Conservation (phyloP, 2,329 filamentous ascomycete species). For the Pestalotiopsis sp. region DNA sequence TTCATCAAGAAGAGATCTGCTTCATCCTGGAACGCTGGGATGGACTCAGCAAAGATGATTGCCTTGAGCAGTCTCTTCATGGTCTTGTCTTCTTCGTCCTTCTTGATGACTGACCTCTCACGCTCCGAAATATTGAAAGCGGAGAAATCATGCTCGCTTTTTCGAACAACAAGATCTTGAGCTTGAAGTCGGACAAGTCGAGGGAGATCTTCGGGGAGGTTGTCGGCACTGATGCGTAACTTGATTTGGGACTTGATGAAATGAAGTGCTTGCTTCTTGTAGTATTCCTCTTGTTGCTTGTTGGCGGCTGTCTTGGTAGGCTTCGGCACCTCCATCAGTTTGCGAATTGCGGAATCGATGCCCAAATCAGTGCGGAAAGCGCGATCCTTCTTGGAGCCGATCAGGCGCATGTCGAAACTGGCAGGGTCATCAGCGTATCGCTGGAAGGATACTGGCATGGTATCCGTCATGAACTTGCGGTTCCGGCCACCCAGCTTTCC, state of each 20-base stretch:
- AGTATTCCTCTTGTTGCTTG: conserved; percentile 75
- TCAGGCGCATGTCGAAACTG: conserved; percentile 85
- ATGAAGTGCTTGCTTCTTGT: conserved; percentile 91
- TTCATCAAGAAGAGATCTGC: conserved; percentile 77
- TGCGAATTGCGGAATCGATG: conserved; percentile 85
- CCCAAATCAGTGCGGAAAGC: conserved; percentile 87
- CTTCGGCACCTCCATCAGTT: conserved; percentile 81
- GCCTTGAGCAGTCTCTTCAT: conserved; percentile 89
- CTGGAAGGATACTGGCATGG: conserved; percentile 81
- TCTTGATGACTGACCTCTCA: conserved; percentile 83
- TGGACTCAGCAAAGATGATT: conserved; percentile 79
- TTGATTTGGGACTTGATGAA: conserved; percentile 89
- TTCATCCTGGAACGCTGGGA: conserved; percentile 78
- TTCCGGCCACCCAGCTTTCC: conserved; percentile 96
- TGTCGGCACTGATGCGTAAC: conserved; percentile 84
- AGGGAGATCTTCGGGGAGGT: conserved; percentile 85
- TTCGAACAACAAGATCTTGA: conserved; percentile 77
- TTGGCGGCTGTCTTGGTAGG: conserved; percentile 46
- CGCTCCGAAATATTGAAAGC: conserved; percentile 76
- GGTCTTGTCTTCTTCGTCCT: conserved; percentile 78
- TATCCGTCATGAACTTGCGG: conserved; percentile 90
- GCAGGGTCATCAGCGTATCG: conserved; percentile 84
- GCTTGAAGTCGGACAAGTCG: conserved; percentile 85
- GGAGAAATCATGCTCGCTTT: conserved; percentile 70
- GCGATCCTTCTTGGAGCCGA: conserved; percentile 86